These are phyloP conservation scores for Myrica gale DNA, from an alignment of 306 rosid genomes.

Conservation along the genomic window DNA sequence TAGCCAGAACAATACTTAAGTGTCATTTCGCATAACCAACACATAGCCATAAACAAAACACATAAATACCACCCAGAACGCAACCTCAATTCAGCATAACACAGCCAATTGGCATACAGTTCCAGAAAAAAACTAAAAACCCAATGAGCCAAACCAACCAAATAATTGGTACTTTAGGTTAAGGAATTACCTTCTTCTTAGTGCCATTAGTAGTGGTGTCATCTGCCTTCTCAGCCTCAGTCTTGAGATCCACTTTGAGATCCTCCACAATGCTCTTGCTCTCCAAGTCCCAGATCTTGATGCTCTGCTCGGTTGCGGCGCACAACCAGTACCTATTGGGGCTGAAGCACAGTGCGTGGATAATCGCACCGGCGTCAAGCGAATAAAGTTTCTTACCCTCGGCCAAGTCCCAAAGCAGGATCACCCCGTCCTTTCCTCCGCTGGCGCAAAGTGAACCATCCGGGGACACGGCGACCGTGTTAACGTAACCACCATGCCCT, in stretches of 20 bases:
- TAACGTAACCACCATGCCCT: slow-evolving; percentile 80
- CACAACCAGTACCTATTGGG: slow-evolving; percentile 99
- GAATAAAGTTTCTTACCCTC: slow-evolving; percentile 89
- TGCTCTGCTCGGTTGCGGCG: slow-evolving; percentile 91
- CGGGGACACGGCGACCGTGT: slow-evolving; percentile 95
- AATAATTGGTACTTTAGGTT: too few relatives aligned
- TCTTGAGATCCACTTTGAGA: slow-evolving; percentile 79
- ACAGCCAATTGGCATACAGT: not conserved
- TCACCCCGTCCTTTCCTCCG: slow-evolving; percentile 91
- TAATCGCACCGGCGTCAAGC: slow-evolving; percentile 77
- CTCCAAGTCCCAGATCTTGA: slow-evolving; percentile 99
- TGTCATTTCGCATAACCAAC: not conserved
- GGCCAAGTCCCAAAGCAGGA: slow-evolving; percentile 91
- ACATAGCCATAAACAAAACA: not conserved
- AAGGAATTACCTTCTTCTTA: slow-evolving; percentile 71
- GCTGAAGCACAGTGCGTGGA: slow-evolving; percentile 85
- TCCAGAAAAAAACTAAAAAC: not conserved
- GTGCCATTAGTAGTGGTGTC: slow-evolving; percentile 39
- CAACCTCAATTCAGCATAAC: not conserved
- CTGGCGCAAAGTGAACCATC: slow-evolving; percentile 93
- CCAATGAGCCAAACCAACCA: not conserved
- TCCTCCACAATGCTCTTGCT: slow-evolving; percentile 94
- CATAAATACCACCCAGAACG: too few relatives aligned
- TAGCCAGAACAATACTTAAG: too few relatives aligned
- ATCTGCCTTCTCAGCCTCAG: slow-evolving; percentile 76